Base-by-base conservation (phyloP, 306 rosid genomes). In the Hippophae rhamnoides region DNA sequence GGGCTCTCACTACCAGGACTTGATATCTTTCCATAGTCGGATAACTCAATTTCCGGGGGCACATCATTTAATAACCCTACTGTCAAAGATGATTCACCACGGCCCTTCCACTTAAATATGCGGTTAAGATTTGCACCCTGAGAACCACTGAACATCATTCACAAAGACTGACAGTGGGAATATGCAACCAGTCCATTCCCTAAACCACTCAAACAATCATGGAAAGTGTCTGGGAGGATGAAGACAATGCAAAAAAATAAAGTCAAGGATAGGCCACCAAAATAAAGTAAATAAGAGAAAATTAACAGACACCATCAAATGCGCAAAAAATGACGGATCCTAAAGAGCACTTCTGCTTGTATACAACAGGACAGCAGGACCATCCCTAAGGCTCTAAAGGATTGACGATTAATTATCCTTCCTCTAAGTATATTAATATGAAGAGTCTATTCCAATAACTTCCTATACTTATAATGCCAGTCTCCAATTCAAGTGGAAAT, bases 1-100 rank as follows among this genome's bases (percentile, higher is more conserved):
- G 99, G 96, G 73, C 96, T 85, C 77, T 88, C 96, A 42, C 94
- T 85, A 2, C 85, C 87, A 43, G 80, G 83, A 69, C 86, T 84
- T 25, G 83, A 84, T 58, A 78, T 65, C 76, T 79, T 75, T 68
- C 86, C 69, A 43, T 85, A 85, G 45, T 65, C 57, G 10, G 96
- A 84, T 69, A 92, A 73, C 67, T 92, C 95, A 71, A 88, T 73
- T 80, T 86, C 99, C 8, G 81, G 84, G 1, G 79, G 61, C 59
- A 25, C 86, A 71, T 86, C 82, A 49, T 73, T 64, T 55, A 86
- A 88, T 76, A 92, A 77, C 41, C 72, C 70, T 41, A 70, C 52
- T 54, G 86, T 73, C 72, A 80, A 43, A 53, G 90, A 86, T 60
- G 96, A 82, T 53, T 73, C 78, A 50, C 75, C 79, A 45, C 54